These are phyloP conservation scores for Coniochaeta hoffmannii DNA, from an alignment of 2,329 filamentous ascomycete species.

Conservation along the genomic window DNA sequence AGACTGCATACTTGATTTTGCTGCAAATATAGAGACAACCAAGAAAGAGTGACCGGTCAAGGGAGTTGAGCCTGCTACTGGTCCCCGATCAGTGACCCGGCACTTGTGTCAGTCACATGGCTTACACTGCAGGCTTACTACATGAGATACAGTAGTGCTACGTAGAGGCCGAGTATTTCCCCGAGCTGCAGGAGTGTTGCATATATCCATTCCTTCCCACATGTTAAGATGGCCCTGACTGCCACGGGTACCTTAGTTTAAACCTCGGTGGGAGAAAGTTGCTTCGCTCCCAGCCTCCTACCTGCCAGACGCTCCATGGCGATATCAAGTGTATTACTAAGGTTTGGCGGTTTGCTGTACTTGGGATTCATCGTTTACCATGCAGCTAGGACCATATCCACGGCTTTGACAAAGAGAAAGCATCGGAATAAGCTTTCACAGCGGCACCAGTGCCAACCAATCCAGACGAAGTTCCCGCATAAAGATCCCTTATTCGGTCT, in stretches of 20 bases:
- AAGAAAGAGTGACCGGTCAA: too few species aligned
- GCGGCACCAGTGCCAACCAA: background rate
- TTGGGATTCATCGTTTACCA: background rate
- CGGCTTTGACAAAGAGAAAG: background rate
- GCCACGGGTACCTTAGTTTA: too few species aligned
- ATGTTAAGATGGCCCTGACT: background rate
- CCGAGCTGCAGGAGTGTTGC: background rate
- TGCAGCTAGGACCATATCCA: background rate
- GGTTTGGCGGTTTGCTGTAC: background rate
- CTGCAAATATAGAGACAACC: background rate
- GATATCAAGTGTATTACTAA: background rate
- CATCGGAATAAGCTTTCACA: background rate
- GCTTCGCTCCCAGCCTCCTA: background rate
- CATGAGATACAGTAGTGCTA: background rate
- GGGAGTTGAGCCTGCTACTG: too few species aligned
- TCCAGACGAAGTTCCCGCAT: background rate
- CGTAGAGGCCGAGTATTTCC: background rate
- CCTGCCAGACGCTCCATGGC: background rate
- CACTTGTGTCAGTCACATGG: background rate
- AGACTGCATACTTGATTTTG: too few species aligned
- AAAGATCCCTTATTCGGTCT: background rate
- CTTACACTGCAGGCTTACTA: constrained; percentile 2
- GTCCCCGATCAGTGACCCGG: background rate
- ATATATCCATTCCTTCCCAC: background rate
- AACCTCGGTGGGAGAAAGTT: too few species aligned